Evolutionary conservation across 257 asterid species (phyloP).

Genomic region (Solanum tacnaense): DNA sequence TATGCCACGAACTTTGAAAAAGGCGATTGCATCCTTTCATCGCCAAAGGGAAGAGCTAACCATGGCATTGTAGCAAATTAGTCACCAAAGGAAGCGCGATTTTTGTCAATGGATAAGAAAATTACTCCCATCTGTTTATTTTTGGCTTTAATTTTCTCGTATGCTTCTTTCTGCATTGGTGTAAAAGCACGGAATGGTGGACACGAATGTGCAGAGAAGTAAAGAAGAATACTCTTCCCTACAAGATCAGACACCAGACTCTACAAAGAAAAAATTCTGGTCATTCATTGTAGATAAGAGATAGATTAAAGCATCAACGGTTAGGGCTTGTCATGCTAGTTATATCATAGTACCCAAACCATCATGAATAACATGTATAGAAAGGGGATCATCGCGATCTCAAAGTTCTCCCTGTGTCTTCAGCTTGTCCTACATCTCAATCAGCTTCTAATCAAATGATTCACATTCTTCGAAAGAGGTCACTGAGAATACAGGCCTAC

Average conservation of each 20-base stretch:
- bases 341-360: background rate
- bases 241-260: slow-evolving; percentile 57
- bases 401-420: slow-evolving; percentile 44
- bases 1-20: slow-evolving; percentile 36
- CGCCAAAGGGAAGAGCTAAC: slow-evolving; percentile 71
- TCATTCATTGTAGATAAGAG: background rate
- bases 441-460: slow-evolving; percentile 43
- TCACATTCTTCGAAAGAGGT: slow-evolving; percentile 19
- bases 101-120: slow-evolving; percentile 67
- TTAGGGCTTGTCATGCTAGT: background rate
- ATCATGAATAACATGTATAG: background rate
- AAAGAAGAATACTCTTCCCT: slow-evolving; percentile 59
- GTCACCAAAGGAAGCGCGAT: slow-evolving; percentile 49
- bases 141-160: slow-evolving; percentile 39
- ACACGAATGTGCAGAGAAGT: slow-evolving; percentile 77
- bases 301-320: background rate
- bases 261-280: slow-evolving; percentile 18
- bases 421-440: slow-evolving; percentile 35
- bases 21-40: slow-evolving; percentile 32
- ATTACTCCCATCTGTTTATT: slow-evolving; percentile 38
- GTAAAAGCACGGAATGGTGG: slow-evolving; percentile 85
- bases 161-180: slow-evolving; percentile 45
- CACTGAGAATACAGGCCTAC: slow-evolving; percentile 43
- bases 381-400: slow-evolving; percentile 57
- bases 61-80: slow-evolving; percentile 73